Evolutionary conservation across 1,284 basidiomycete genomes (phyloP).

Genomic region (Malassezia slooffiae): DNA sequence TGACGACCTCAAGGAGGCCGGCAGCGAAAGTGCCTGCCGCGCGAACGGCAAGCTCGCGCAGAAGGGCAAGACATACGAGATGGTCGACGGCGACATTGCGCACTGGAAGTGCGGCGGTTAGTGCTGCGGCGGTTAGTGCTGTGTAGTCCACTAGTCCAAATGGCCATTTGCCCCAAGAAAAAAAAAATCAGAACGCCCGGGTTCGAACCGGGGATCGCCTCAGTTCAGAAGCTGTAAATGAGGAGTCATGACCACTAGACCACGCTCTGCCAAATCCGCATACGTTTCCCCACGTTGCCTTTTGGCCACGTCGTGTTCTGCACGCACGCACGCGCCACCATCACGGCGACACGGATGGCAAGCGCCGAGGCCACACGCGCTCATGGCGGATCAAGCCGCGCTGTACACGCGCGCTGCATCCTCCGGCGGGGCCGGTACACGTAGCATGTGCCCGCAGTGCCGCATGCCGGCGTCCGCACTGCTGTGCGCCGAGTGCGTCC

Average conservation of each 20-base stretch:
- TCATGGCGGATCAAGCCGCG: too few species aligned
- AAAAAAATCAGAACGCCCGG: slow-evolving; percentile 20
- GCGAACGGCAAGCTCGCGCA: slow-evolving; percentile 90
- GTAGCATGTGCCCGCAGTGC: too few species aligned
- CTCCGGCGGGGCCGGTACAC: too few species aligned
- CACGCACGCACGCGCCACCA: too few species aligned
- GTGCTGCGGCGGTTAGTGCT: not conserved
- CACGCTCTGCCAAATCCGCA: slow-evolving; percentile 17
- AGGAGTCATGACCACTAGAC: slow-evolving; percentile 20
- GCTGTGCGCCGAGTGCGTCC: too few species aligned
- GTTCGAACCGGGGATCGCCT: slow-evolving; percentile 20
- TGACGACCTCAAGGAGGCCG: slow-evolving; percentile 80
- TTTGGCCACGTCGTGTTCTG: too few species aligned
- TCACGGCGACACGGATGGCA: too few species aligned
- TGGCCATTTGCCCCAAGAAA: not conserved
- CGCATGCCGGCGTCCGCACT: too few species aligned
- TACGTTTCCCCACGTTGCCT: too few species aligned
- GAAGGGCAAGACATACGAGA: slow-evolving; percentile 89
- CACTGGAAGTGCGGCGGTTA: slow-evolving; percentile 28
- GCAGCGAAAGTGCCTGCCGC: slow-evolving; percentile 80
- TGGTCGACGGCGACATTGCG: slow-evolving; percentile 45
- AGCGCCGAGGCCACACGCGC: too few species aligned
- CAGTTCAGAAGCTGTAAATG: slow-evolving; percentile 16
- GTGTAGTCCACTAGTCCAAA: not conserved
- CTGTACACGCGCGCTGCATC: too few species aligned